Conservation (phyloP, 352 stramenopile genomes). For the Globisporangium nagaii region DNA sequence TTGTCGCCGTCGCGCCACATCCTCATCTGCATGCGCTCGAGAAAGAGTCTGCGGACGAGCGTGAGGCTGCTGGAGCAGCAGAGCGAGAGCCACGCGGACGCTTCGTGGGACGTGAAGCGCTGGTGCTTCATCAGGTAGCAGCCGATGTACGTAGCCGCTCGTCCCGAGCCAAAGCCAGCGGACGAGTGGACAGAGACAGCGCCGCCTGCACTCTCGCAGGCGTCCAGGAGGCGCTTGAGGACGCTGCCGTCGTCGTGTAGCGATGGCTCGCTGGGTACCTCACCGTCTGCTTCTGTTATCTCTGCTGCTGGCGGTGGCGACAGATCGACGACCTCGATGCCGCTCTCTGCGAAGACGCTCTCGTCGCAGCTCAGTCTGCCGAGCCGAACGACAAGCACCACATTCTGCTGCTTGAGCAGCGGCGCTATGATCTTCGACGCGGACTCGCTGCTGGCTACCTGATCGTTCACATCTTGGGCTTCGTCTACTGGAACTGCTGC, state of each 20-base stretch:
- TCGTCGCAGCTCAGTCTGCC: slow-evolving; percentile 92
- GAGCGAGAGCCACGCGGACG: slow-evolving; percentile 94
- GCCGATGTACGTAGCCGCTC: slow-evolving; percentile 94
- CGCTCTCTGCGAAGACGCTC: slow-evolving; percentile 61
- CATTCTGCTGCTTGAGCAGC: slow-evolving; percentile 46
- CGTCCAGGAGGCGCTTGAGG: slow-evolving; percentile 80
- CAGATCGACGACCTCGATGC: slow-evolving; percentile 90
- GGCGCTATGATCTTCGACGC: neutral
- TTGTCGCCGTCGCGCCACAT: slow-evolving; percentile 64
- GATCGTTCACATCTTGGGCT: neutral
- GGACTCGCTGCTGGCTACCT: neutral
- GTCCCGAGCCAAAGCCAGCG: slow-evolving; percentile 71
- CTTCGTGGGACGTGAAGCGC: slow-evolving; percentile 91
- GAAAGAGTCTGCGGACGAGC: slow-evolving; percentile 83
- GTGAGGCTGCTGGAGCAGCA: slow-evolving; percentile 87
- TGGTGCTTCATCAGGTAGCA: slow-evolving; percentile 99
- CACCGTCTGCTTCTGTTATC: slow-evolving; percentile 47
- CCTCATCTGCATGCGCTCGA: slow-evolving; percentile 80
- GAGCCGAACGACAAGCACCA: slow-evolving; percentile 90
- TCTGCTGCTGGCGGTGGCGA: slow-evolving; percentile 44
- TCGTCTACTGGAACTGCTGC: neutral
- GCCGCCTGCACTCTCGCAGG: slow-evolving; percentile 71
- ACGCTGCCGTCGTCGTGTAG: slow-evolving; percentile 75
- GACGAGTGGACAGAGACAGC: slow-evolving; percentile 62
- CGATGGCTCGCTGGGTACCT: slow-evolving; percentile 43